Conservation (phyloP, 768 basidiomycete genomes). For the Lactarius pseudohatsudake region DNA sequence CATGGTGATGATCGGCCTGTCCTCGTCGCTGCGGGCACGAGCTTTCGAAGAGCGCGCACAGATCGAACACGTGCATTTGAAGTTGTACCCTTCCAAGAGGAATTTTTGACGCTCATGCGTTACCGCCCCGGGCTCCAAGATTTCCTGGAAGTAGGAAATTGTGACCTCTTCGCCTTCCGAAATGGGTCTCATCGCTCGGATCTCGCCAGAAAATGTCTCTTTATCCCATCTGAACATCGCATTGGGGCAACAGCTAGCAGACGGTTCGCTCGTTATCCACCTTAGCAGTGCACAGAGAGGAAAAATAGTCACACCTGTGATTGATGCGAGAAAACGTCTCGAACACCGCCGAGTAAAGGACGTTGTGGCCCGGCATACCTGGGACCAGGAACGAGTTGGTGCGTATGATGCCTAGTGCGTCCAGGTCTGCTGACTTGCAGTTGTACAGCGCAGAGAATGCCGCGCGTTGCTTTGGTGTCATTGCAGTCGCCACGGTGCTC, state of each 20-base stretch:
- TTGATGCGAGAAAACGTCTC: constrained; percentile 32
- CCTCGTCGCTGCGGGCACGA: constrained; percentile 24
- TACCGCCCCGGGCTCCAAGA: constrained; percentile 1
- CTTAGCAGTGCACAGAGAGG: not conserved
- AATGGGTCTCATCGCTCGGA: constrained; percentile 35
- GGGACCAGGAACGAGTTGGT: constrained; percentile 18
- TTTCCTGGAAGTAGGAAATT: constrained; percentile 32
- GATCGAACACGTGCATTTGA: constrained; percentile 37
- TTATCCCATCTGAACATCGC: constrained; percentile 31
- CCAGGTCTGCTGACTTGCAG: not conserved
- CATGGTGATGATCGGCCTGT: constrained; percentile 4
- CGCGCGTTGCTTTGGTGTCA: not conserved
- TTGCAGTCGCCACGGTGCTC: not conserved
- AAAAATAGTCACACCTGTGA: constrained; percentile 14
- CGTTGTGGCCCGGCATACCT: constrained; percentile 16
- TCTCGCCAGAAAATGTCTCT: constrained; percentile 34
- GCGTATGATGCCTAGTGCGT: constrained; percentile 1
- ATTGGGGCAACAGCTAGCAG: constrained; percentile 34
- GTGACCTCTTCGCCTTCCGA: constrained; percentile 38
- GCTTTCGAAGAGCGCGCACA: constrained; percentile 31
- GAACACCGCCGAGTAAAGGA: constrained; percentile 31
- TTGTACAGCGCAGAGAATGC: constrained; percentile 10
- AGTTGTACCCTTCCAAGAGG: constrained; percentile 34
- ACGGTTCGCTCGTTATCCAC: constrained; percentile 15
- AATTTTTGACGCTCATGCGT: constrained; percentile 32